Conservation (phyloP, 257 asterid species). For the Fraxinus cuspidata region DNA sequence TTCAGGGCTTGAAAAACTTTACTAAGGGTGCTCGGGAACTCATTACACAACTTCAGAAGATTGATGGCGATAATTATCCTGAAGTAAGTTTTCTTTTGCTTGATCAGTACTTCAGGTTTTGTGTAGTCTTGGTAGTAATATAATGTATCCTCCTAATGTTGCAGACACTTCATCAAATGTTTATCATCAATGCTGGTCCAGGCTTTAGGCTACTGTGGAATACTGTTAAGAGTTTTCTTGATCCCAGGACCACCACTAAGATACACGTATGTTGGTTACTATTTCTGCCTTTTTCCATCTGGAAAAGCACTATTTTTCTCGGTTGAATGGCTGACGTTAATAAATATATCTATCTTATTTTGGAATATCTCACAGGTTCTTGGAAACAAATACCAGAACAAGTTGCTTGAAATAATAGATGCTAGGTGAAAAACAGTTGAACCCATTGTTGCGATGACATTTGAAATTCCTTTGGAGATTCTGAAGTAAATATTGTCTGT, state of each 20-base stretch:
- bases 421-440: constrained; percentile 55
- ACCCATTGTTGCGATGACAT: background rate
- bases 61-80: constrained; percentile 94
- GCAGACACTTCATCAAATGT: constrained; percentile 98
- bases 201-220: constrained; percentile 93
- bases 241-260: constrained; percentile 93
- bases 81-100: constrained; percentile 51
- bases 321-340: background rate
- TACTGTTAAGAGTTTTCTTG: constrained; percentile 82
- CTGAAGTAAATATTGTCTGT: constrained; percentile 16
- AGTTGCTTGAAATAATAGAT: constrained; percentile 87
- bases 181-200: constrained; percentile 93
- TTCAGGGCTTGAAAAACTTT: constrained; percentile 87
- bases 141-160: constrained; percentile 29
- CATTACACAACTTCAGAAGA: constrained; percentile 83
- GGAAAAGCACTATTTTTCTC: constrained; percentile 11
- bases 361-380: constrained; percentile 62
- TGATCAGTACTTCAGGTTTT: constrained; percentile 17
- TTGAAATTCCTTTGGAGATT: constrained; percentile 20
- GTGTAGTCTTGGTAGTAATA: constrained; percentile 22
- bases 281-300: constrained; percentile 22
- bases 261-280: constrained; percentile 62
- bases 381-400: constrained; percentile 77
- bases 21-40: constrained; percentile 87
- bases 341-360: constrained; percentile 23